These are phyloP conservation scores for Pseudophaeomoniella oleicola DNA, from an alignment of 2,329 filamentous ascomycete genomes.

Conservation along the genomic window DNA sequence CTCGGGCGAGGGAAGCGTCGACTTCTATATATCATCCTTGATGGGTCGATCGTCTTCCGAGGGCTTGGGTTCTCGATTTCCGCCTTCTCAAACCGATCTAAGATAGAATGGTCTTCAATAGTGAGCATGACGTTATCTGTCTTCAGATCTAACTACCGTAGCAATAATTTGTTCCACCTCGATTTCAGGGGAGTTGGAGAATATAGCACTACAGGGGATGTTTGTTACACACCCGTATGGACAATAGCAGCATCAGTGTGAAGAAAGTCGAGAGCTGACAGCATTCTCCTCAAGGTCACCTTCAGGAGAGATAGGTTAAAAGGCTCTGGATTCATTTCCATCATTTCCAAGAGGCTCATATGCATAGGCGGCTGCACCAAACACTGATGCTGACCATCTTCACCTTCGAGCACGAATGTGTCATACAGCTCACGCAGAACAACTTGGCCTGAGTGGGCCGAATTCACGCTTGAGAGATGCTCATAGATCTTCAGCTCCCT, in stretches of 20 bases:
- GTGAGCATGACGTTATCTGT: constrained; percentile 17
- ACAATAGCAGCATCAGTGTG: constrained; percentile 15
- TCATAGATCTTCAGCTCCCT: constrained; percentile 17
- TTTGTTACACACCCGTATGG: constrained; percentile 13
- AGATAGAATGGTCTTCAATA: constrained; percentile 15
- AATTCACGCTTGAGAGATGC: constrained; percentile 12
- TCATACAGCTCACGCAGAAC: constrained; percentile 18
- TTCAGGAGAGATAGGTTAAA: constrained; percentile 13
- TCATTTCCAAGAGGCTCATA: constrained; percentile 11
- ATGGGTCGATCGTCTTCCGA: constrained; percentile 14
- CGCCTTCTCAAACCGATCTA: constrained; percentile 14
- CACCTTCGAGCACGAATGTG: constrained; percentile 18
- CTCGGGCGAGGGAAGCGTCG: constrained; percentile 8
- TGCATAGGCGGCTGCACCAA: constrained; percentile 21
- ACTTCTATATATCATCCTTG: constrained; percentile 15
- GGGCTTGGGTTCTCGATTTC: constrained; percentile 14
- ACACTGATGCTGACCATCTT: constrained; percentile 17
- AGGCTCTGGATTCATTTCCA: constrained; percentile 7
- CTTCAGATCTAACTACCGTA: constrained; percentile 16
- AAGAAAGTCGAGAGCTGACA: constrained; percentile 15
- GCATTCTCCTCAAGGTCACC: constrained; percentile 10
- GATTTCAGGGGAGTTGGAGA: no score
- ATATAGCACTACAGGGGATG: no score
- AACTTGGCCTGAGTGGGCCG: constrained; percentile 16
- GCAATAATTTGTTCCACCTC: no score